Evolutionary conservation across 192 early-diverging fungal genomes (phyloP), one percentile per base, ranked within the genome.

Genomic region (Coemansia sp.): DNA sequence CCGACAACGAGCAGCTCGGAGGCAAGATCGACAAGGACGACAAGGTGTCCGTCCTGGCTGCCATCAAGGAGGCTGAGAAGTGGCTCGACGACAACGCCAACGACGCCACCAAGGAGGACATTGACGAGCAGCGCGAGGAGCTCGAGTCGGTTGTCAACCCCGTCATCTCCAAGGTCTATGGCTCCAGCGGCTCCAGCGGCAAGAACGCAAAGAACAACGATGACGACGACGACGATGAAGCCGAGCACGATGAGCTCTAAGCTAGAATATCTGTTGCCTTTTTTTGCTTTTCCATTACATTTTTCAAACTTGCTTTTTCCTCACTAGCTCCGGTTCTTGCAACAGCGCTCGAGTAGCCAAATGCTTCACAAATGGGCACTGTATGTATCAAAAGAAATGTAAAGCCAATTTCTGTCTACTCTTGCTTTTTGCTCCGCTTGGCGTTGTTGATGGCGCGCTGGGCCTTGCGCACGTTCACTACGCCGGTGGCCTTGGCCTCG

Each of bases 41-140:
- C 82, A 99, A 97, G 91, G 84, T 89, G 73, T 83, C 86, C 39
- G 87, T 97, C 68, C 76, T 89, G 69, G 89, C 91, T 41, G 94
- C 92, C 28, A 68, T 99, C 71, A 90, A 92, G 77, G 88, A 90
- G 69, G 80, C 78, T 60, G 75, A 77, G 50, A 87, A 88, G 73
- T 99, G 95, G 95, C 77, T 97, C 65, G 92, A 95, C 70, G 86
- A 89, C 59, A 87, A 94, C 64, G 89, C 83, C 53, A 69, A 76
- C 61, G 84, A 90, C 26, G 94, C 95, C 62, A 87, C 91, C 70
- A 96, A 96, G 88, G 96, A 99, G 77, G 96, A 99, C 82, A 87
- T 96, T 84, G 95, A 97, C 62, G 95, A 96, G 85, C 93, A 94
- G 86, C 92, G 93, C 82, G 86, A 89, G 73, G 94, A 95, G 82